phyloP scores from a whole-genome alignment of 1,139 yeast species.

The Geotrichum restrictum region DNA sequence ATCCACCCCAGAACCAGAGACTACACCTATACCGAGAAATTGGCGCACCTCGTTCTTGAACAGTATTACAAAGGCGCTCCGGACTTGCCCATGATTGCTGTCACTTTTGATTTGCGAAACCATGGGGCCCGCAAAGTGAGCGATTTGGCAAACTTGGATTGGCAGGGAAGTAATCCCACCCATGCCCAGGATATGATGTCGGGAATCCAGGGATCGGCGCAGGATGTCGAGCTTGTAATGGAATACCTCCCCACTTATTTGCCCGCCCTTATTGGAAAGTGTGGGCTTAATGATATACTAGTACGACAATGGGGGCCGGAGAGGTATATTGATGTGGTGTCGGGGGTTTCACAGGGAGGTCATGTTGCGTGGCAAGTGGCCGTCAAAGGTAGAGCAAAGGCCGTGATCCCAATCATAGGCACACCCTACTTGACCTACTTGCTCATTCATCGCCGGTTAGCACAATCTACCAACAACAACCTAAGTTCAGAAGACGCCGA shows the following conservation, averaged over 20 bases:
- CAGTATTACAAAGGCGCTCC: slow-evolving; percentile 8
- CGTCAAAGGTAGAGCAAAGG: slow-evolving; percentile 13
- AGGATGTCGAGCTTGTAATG: slow-evolving; percentile 48
- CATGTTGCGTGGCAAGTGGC: slow-evolving; percentile 46
- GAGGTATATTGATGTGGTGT: slow-evolving; percentile 43
- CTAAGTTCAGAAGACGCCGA: slow-evolving; percentile 12
- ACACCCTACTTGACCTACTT: slow-evolving; percentile 18
- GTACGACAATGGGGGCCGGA: slow-evolving; percentile 6
- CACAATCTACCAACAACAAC: slow-evolving; percentile 8
- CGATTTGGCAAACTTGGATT: slow-evolving; percentile 40
- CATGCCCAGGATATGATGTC: slow-evolving; percentile 57
- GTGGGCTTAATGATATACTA: slow-evolving; percentile 7
- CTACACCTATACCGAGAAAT: slow-evolving; percentile 24
- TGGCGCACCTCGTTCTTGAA: slow-evolving; percentile 27
- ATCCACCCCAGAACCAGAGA: slow-evolving; percentile 31
- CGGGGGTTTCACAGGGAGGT: slow-evolving; percentile 62
- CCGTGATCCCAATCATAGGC: slow-evolving; percentile 20
- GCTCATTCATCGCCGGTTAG: slow-evolving; percentile 20
- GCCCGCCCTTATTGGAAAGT: slow-evolving; percentile 32
- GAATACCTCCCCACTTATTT: slow-evolving; percentile 49
- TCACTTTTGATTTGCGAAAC: slow-evolving; percentile 57
- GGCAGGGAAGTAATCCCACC: slow-evolving; percentile 48
- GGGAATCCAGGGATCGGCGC: slow-evolving; percentile 49
- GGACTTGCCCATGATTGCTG: slow-evolving; percentile 41
- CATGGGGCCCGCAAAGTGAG: slow-evolving; percentile 53